A percentile compares a stretch with the other conserved stretches of the same genome.
Evolutionary conservation across 208 protist genomes (phyloP).

Genomic region (Kentomonas sorsogonicus): DNA sequence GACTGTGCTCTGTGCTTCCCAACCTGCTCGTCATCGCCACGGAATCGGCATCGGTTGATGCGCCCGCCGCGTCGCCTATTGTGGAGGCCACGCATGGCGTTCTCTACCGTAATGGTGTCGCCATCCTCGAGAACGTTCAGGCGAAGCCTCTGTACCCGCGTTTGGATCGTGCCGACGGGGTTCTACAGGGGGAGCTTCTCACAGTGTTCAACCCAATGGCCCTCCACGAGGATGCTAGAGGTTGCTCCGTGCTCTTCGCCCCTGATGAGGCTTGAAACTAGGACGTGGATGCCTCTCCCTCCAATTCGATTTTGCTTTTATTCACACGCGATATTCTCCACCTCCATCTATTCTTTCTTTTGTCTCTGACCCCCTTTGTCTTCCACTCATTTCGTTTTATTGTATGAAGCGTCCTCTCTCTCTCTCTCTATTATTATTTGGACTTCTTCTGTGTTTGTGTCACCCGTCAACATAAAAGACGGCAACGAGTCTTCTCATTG

Average conservation of each 20-base stretch:
- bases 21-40: constrained; percentile 58
- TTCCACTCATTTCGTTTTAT: too few relatives aligned
- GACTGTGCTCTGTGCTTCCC: constrained; percentile 39
- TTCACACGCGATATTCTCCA: too few relatives aligned
- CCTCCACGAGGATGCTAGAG: constrained; percentile 42
- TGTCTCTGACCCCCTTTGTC: too few relatives aligned
- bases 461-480: too few relatives aligned
- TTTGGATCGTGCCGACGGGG: constrained; percentile 16
- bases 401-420: too few relatives aligned
- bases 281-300: too few relatives aligned
- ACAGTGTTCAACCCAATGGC: constrained; percentile 45
- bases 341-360: too few relatives aligned
- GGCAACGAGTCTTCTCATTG: too few relatives aligned
- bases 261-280: constrained; percentile 21
- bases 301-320: too few relatives aligned
- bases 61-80: constrained; percentile 29
- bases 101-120: constrained; percentile 46
- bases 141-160: constrained; percentile 23
- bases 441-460: too few relatives aligned
- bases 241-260: constrained; percentile 63
- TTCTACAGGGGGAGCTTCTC: constrained; percentile 29
- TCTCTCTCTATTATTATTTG: too few relatives aligned
- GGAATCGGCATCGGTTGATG: constrained; percentile 63
- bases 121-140: constrained; percentile 67
- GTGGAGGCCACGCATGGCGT: constrained; percentile 32